Conservation (phyloP, 2,329 filamentous ascomycete species). For the Westerdykella aurantiaca region DNA sequence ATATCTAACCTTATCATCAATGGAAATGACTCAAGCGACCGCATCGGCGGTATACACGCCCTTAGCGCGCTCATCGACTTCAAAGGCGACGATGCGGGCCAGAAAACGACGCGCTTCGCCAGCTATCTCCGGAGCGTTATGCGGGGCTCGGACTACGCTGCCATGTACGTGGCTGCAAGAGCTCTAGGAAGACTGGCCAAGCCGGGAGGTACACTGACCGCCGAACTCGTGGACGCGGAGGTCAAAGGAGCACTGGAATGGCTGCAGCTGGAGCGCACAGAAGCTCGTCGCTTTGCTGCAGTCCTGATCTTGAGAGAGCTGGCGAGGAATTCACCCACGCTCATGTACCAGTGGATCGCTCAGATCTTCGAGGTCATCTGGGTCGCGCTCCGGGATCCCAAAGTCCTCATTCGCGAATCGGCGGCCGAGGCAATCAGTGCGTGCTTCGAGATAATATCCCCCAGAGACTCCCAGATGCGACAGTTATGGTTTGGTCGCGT, state of each 20-base stretch:
- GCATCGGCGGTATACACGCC: constrained; percentile 85
- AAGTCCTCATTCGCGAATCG: constrained; percentile 85
- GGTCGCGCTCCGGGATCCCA: constrained; percentile 84
- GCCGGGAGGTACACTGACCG: constrained; percentile 88
- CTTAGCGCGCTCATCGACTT: constrained; percentile 93
- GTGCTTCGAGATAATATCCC: constrained; percentile 91
- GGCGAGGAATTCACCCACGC: constrained; percentile 83
- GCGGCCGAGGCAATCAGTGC: constrained; percentile 90
- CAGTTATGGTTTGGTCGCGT: constrained; percentile 86
- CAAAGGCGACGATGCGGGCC: constrained; percentile 85
- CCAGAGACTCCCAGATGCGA: constrained; percentile 83
- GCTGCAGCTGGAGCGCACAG: constrained; percentile 90
- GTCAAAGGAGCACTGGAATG: constrained; percentile 95
- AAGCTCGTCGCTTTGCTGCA: constrained; percentile 88
- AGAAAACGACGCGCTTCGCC: constrained; percentile 91
- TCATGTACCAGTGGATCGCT: constrained; percentile 94
- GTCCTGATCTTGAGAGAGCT: constrained; percentile 87
- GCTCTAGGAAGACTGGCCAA: constrained; percentile 86
- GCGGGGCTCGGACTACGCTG: constrained; percentile 81
- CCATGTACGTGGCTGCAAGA: constrained; percentile 84
- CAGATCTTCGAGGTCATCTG: constrained; percentile 94
- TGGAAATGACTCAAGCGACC: constrained; percentile 79
- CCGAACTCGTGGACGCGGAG: constrained; percentile 92
- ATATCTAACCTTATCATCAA: constrained; percentile 73
- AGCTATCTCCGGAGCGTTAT: constrained; percentile 83